Evolutionary conservation across 2,329 filamentous ascomycete species (phyloP).

Genomic region (Huntiella moniliformis): DNA sequence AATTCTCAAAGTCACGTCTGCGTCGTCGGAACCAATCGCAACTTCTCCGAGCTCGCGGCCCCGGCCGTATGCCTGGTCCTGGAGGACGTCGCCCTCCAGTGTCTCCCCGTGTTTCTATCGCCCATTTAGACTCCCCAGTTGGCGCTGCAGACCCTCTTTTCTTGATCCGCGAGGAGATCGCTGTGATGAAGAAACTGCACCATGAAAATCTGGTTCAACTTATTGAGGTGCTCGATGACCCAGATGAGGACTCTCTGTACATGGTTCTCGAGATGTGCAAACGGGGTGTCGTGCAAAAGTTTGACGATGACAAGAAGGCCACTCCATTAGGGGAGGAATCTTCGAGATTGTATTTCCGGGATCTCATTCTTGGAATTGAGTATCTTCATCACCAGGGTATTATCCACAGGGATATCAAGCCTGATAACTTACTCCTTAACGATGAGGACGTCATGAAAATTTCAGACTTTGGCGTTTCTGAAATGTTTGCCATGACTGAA

Average conservation of each 20-base stretch:
- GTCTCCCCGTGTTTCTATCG: conserved; percentile 7
- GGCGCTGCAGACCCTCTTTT: conserved; percentile 50
- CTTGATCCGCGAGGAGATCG: conserved; percentile 87
- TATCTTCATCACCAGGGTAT: conserved; percentile 93
- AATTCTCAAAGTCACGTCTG: conserved; percentile 85
- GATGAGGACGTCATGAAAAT: conserved; percentile 82
- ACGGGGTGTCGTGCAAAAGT: conserved; percentile 92
- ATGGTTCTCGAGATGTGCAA: conserved; percentile 99
- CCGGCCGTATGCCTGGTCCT: conserved; percentile 21
- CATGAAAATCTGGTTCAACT: conserved; percentile 86
- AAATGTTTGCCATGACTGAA: conserved; percentile 75
- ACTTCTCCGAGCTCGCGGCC: conserved; percentile 43
- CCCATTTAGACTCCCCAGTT: conserved; percentile 4
- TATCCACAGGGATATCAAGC: conserved; percentile 93
- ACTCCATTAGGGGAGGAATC: conserved; percentile 66
- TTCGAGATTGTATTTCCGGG: conserved; percentile 83
- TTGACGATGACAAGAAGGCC: conserved; percentile 67
- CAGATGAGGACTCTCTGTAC: conserved; percentile 85
- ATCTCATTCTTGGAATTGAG: conserved; percentile 86
- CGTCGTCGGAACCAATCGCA: conserved; percentile 82
- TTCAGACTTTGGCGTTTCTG: conserved; percentile 96
- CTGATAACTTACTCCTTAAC: conserved; percentile 83
- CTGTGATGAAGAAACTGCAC: conserved; percentile 97
- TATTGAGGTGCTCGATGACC: conserved; percentile 89
- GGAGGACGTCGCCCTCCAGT: conserved; percentile 12